phyloP scores from a whole-genome alignment of 2,329 filamentous ascomycete genomes.

The Macrophomina pseudophaseolina region DNA sequence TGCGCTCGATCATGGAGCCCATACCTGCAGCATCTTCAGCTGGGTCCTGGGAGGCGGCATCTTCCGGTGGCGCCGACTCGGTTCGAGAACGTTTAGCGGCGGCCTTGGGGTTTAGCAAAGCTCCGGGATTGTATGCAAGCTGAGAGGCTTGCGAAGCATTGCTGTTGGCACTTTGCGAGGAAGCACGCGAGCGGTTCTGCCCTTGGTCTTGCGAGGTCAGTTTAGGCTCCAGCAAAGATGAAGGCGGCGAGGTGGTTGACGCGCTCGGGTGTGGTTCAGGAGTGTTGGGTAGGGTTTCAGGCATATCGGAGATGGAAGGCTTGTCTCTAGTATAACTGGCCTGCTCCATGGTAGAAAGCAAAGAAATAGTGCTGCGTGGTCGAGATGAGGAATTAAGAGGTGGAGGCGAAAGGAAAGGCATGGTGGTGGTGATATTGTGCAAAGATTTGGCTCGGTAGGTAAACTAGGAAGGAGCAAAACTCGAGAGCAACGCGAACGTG shows the following conservation, averaged over 20 bases:
- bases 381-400: background rate
- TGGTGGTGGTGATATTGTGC: background rate
- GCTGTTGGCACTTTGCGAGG: slow-evolving; percentile 19
- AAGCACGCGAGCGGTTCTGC: background rate
- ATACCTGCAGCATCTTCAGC: slow-evolving; percentile 48
- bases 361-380: background rate
- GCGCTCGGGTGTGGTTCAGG: background rate
- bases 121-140: slow-evolving; percentile 35
- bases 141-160: slow-evolving; percentile 8
- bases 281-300: background rate
- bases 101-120: slow-evolving; percentile 43
- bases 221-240: background rate
- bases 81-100: slow-evolving; percentile 40
- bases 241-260: background rate
- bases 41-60: background rate
- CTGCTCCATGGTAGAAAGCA: background rate
- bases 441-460: background rate
- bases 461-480: background rate
- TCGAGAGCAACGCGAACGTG: background rate
- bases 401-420: background rate
- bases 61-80: background rate
- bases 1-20: slow-evolving; percentile 71
- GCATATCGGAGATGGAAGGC: background rate
- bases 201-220: background rate
- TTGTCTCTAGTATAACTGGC: background rate